These are phyloP conservation scores for Lyophyllum decastes DNA, from an alignment of 768 basidiomycete species.

Conservation along the genomic window DNA sequence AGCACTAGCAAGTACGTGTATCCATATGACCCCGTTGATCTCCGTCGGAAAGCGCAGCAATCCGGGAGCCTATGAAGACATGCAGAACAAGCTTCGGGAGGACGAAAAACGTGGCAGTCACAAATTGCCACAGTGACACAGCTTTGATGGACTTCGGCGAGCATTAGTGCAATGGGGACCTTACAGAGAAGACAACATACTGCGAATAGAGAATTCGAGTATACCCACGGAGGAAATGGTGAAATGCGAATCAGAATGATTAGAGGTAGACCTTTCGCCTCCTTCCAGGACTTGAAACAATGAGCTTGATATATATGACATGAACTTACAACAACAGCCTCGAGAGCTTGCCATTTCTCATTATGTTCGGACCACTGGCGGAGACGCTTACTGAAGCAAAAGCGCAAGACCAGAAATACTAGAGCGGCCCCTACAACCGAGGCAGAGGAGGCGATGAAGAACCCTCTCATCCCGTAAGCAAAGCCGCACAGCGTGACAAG, in stretches of 20 bases:
- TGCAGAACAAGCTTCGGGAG: constrained; percentile 74
- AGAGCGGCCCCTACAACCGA: constrained; percentile 66
- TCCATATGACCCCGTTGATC: constrained; percentile 77
- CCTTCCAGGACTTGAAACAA: constrained; percentile 35
- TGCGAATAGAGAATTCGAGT: constrained; percentile 79
- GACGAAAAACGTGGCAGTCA: constrained; percentile 68
- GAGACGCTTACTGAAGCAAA: constrained; percentile 56
- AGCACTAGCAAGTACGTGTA: constrained; percentile 52
- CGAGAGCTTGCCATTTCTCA: constrained; percentile 77
- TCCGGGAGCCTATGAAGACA: constrained; percentile 76
- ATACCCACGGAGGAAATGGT: constrained; percentile 87
- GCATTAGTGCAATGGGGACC: neutral
- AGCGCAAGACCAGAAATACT: constrained; percentile 61
- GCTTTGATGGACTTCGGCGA: constrained; percentile 63
- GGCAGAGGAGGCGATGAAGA: constrained; percentile 59
- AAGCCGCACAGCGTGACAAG: constrained; percentile 74
- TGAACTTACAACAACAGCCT: constrained; percentile 65
- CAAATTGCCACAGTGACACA: constrained; percentile 76
- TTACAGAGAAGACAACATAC: constrained; percentile 39
- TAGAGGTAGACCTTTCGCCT: constrained; percentile 75
- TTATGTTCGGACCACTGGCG: constrained; percentile 62
- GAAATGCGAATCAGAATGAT: constrained; percentile 82
- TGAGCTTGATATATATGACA: neutral
- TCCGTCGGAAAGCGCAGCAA: constrained; percentile 76
- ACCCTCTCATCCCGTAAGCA: constrained; percentile 80